Evolutionary conservation across 495 filamentous ascomycete genomes (phyloP).

Genomic region (Penicillium nucicola): DNA sequence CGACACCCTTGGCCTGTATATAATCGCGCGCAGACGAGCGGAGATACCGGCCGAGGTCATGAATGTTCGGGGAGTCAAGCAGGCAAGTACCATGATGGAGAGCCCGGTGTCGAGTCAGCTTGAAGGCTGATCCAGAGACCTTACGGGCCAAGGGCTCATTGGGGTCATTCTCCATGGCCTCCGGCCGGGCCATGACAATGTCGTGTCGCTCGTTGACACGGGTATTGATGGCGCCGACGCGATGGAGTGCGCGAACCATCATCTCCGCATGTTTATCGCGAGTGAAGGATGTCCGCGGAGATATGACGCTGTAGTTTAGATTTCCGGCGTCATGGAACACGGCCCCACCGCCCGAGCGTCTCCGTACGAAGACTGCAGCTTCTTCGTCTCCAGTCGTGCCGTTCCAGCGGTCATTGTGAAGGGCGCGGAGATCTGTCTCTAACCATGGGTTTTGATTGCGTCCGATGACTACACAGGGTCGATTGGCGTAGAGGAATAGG

Average conservation of each 20-base stretch:
- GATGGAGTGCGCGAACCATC: constrained; percentile 73
- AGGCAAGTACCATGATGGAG: constrained; percentile 93
- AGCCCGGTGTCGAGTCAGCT: constrained; percentile 71
- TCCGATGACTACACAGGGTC: constrained; percentile 82
- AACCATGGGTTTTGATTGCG: constrained; percentile 98
- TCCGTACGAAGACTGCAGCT: constrained; percentile 66
- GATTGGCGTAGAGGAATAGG: constrained; percentile 84
- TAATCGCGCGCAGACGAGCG: constrained; percentile 69
- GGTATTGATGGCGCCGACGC: constrained; percentile 42
- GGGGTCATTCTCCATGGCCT: background rate
- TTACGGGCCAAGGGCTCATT: constrained; percentile 57
- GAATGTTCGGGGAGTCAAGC: constrained; percentile 67
- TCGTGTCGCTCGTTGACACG: constrained; percentile 90
- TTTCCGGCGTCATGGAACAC: constrained; percentile 94
- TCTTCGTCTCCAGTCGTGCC: constrained; percentile 21
- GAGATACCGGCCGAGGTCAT: constrained; percentile 60
- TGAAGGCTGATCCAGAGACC: constrained; percentile 90
- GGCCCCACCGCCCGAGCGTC: constrained; percentile 83
- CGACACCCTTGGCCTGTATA: constrained; percentile 82
- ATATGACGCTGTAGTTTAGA: constrained; percentile 90
- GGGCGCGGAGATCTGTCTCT: constrained; percentile 70
- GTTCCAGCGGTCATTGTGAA: constrained; percentile 38
- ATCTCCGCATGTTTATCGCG: constrained; percentile 87
- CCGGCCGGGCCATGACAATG: constrained; percentile 63
- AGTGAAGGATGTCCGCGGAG: constrained; percentile 68